phyloP scores from a whole-genome alignment of 2,329 filamentous ascomycete genomes.

The Fusarium euwallaceae region DNA sequence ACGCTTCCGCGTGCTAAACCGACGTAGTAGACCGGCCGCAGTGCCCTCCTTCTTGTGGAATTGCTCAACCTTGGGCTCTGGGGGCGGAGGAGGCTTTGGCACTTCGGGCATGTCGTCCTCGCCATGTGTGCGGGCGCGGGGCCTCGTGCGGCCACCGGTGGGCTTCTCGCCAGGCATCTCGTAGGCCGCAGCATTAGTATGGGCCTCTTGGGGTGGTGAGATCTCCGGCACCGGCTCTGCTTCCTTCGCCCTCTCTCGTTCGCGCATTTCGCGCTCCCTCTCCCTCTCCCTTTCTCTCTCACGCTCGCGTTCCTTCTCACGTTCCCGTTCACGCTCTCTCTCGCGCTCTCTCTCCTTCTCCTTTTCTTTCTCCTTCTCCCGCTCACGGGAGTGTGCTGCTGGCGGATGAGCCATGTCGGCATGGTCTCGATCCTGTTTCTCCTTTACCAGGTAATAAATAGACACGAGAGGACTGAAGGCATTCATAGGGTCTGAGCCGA shows the following conservation, averaged over 20 bases:
- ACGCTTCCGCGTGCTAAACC: constrained; percentile 89
- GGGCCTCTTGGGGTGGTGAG: constrained; percentile 83
- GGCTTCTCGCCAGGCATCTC: constrained; percentile 92
- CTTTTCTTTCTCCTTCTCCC: constrained; percentile 47
- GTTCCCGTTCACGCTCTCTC: constrained; percentile 27
- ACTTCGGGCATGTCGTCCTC: constrained; percentile 88
- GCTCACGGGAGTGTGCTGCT: constrained; percentile 56
- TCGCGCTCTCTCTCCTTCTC: constrained; percentile 48
- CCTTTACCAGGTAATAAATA: constrained; percentile 94
- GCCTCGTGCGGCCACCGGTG: constrained; percentile 84
- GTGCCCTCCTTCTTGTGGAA: constrained; percentile 86
- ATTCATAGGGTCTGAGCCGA: constrained; percentile 89
- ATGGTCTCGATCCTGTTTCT: constrained; percentile 88
- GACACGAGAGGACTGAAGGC: constrained; percentile 93
- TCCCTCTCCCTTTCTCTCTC: constrained; percentile 53
- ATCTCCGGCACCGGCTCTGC: constrained; percentile 76
- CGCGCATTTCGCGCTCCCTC: constrained; percentile 48
- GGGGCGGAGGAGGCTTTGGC: constrained; percentile 53
- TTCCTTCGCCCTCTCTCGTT: constrained; percentile 53
- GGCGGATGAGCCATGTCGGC: constrained; percentile 57
- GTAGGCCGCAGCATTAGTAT: constrained; percentile 87
- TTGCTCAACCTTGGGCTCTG: constrained; percentile 70
- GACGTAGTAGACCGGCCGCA: constrained; percentile 84
- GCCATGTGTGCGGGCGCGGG: constrained; percentile 90
- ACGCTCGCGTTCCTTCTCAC: constrained; percentile 43